These are phyloP conservation scores for Clonostachys rhizophaga DNA, from an alignment of 2,329 filamentous ascomycete genomes.

Conservation along the genomic window DNA sequence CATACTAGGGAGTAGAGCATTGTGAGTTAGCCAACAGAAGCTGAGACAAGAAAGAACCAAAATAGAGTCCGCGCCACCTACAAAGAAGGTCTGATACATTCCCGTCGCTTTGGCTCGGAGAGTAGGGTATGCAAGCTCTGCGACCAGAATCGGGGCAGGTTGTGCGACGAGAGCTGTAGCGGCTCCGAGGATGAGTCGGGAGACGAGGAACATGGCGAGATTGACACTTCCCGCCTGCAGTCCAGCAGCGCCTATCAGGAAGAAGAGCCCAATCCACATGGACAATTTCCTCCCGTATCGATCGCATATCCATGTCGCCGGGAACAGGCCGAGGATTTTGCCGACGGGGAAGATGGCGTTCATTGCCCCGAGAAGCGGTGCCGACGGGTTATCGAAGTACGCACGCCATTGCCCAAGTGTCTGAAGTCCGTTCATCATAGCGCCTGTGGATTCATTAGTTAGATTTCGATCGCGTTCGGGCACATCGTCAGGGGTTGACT, in stretches of 20 bases:
- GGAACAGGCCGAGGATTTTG: conserved; percentile 5
- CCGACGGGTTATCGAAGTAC: conserved; percentile 18
- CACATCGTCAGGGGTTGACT: too few species aligned
- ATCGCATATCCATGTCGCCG: conserved; percentile 17
- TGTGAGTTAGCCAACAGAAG: not conserved
- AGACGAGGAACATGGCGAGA: conserved; percentile 17
- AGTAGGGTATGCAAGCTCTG: conserved; percentile 2
- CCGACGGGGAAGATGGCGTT: conserved; percentile 9
- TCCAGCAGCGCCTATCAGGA: conserved; percentile 18
- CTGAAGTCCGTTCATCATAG: conserved; percentile 25
- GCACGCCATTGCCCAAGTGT: conserved; percentile 19
- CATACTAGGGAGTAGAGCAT: not conserved
- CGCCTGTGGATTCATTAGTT: too few species aligned
- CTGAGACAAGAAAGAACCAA: not conserved
- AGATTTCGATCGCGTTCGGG: too few species aligned
- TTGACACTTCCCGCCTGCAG: conserved; percentile 15
- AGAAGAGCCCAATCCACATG: conserved; percentile 14
- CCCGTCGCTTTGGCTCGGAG: conserved; percentile 1
- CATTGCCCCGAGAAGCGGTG: conserved; percentile 20
- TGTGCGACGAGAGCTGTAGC: conserved; percentile 4
- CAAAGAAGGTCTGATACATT: not conserved
- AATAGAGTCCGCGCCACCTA: not conserved
- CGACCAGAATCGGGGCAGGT: not conserved
- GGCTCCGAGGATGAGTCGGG: conserved; percentile 18
- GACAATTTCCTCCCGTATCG: conserved; percentile 15